Conservation (phyloP, 2,329 filamentous ascomycete genomes). For the Paecilomyces sp. region DNA sequence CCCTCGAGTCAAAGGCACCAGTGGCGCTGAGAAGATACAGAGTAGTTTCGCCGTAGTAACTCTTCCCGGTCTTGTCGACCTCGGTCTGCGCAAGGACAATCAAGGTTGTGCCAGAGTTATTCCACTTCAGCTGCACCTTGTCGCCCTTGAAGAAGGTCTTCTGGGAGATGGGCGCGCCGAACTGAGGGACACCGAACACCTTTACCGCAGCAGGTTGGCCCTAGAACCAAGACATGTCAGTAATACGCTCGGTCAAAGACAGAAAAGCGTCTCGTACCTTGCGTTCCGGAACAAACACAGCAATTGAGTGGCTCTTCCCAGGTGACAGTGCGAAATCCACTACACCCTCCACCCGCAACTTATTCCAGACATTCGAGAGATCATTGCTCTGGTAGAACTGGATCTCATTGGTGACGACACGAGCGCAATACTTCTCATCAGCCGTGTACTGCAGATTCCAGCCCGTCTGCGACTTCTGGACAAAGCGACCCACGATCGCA, state of each 20-base stretch:
- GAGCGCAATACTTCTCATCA: conserved; percentile 89
- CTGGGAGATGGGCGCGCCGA: conserved; percentile 75
- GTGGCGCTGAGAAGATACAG: conserved; percentile 91
- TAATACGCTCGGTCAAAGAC: neutral
- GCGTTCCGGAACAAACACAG: conserved; percentile 90
- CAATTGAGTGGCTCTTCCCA: conserved; percentile 83
- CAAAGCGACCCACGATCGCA: conserved; percentile 73
- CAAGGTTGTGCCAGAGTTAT: conserved; percentile 79
- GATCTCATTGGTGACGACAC: conserved; percentile 91
- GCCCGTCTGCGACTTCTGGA: conserved; percentile 90
- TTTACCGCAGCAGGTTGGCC: conserved; percentile 91
- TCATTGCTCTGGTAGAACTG: conserved; percentile 92
- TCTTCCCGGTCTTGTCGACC: conserved; percentile 97
- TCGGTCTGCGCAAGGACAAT: conserved; percentile 96
- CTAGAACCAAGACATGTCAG: conserved; percentile 37
- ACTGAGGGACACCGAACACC: conserved; percentile 88
- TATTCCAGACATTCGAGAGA: conserved; percentile 85
- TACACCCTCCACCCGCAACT: conserved; percentile 85
- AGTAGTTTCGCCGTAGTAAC: conserved; percentile 97
- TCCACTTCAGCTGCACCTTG: conserved; percentile 99
- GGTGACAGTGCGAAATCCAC: conserved; percentile 83
- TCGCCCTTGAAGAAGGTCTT: conserved; percentile 99
- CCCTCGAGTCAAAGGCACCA: conserved; percentile 84
- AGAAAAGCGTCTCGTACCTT: conserved; percentile 55
- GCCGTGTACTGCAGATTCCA: conserved; percentile 97